Conservation (phyloP, 2,329 filamentous ascomycete species). For the Neofusicoccum kwambonambiense region DNA sequence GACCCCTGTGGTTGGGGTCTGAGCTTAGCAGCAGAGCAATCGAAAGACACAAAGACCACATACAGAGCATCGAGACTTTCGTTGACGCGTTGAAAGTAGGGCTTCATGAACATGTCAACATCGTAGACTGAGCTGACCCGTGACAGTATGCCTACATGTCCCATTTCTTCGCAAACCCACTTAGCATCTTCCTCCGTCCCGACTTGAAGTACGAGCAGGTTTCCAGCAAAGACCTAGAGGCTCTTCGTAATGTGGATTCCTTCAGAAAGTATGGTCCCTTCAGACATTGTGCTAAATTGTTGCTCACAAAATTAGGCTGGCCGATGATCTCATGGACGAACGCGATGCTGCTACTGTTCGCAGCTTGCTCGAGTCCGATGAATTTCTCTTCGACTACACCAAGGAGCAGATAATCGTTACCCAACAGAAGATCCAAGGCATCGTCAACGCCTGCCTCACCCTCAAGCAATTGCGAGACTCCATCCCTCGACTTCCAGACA, state of each 20-base stretch:
- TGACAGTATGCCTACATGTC: conserved; percentile 81
- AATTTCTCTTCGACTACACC: conserved; percentile 51
- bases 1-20: conserved; percentile 63
- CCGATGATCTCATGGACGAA: conserved; percentile 42
- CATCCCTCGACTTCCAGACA: conserved; percentile 36
- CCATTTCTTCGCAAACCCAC: conserved; percentile 76
- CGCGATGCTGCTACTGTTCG: conserved; percentile 45
- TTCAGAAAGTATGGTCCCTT: conserved; percentile 51
- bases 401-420: conserved; percentile 33
- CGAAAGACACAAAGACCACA: conserved; percentile 72
- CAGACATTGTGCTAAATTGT: not conserved
- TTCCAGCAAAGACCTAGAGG: conserved; percentile 63
- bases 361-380: conserved; percentile 60
- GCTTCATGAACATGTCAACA: not conserved
- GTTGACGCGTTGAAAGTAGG: conserved; percentile 66
- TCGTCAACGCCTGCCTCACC: conserved; percentile 39
- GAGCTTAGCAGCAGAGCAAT: conserved; percentile 62
- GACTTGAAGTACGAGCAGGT: conserved; percentile 40
- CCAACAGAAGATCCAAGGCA: conserved; percentile 39
- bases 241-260: conserved; percentile 66
- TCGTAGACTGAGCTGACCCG: conserved; percentile 24
- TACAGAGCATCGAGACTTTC: conserved; percentile 72
- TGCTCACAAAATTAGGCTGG: conserved; percentile 25
- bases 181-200: conserved; percentile 61
- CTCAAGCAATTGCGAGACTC: conserved; percentile 37